These are phyloP conservation scores for Metrosideros polymorpha DNA, from an alignment of 441 rosid genomes.

Conservation along the genomic window DNA sequence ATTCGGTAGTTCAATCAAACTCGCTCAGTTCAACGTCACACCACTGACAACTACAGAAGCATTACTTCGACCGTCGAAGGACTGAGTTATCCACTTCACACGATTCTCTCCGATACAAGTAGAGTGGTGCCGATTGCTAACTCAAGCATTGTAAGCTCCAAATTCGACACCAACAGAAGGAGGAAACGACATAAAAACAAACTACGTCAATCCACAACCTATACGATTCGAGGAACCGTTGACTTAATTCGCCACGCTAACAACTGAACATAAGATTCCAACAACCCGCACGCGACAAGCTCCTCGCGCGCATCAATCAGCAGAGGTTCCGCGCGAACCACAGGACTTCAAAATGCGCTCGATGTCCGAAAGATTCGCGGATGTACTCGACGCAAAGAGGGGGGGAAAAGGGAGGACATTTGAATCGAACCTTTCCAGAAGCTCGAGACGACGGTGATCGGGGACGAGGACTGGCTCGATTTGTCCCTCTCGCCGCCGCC, in stretches of 20 bases:
- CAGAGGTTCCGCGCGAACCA: not conserved
- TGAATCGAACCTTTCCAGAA: conserved; percentile 80
- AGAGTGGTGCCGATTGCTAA: not conserved
- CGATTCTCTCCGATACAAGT: not conserved
- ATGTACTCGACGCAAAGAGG: not conserved
- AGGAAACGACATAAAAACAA: not conserved
- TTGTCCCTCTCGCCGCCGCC: conserved; percentile 58
- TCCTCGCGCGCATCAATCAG: not conserved
- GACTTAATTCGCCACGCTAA: not conserved
- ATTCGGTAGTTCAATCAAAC: not conserved
- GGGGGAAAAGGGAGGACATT: not conserved
- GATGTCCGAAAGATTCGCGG: not conserved
- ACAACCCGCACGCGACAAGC: not conserved
- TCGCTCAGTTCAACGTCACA: not conserved
- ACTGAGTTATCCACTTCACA: not conserved
- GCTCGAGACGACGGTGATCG: conserved; percentile 63
- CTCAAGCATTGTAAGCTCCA: not conserved
- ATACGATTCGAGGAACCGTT: not conserved
- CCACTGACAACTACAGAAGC: not conserved
- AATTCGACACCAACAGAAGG: not conserved
- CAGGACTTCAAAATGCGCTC: not conserved
- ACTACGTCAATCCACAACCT: not conserved
- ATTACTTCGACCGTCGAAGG: not conserved
- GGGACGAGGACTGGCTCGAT: conserved; percentile 57
- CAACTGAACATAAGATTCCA: not conserved